Conservation (phyloP, 306 rosid species). For the Castanospermum australe region DNA sequence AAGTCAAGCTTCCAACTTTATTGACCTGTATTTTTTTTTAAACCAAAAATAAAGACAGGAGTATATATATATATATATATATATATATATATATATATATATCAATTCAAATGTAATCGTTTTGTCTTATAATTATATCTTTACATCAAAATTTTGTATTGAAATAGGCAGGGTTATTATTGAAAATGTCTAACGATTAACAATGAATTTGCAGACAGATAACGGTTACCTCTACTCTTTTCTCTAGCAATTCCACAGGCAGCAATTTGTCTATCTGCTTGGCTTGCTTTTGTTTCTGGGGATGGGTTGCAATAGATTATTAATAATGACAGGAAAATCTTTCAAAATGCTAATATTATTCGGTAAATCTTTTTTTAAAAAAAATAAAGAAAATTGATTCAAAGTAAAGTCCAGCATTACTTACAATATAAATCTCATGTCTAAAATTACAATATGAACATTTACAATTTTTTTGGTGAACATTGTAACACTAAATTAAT, state of each 20-base stretch:
- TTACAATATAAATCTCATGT: neutral
- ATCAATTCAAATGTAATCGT: too few species aligned
- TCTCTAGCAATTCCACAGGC: neutral
- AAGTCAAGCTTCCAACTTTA: neutral
- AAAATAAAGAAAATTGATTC: too few species aligned
- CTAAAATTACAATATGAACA: neutral
- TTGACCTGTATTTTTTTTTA: neutral
- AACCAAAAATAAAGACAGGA: too few species aligned
- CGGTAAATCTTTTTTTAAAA: too few species aligned
- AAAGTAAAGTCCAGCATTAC: too few species aligned
- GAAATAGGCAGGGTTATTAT: neutral
- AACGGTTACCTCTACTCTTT: neutral
- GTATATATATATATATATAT: too few species aligned
- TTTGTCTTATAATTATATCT: too few species aligned
- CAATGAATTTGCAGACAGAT: neutral
- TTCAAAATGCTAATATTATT: neutral
- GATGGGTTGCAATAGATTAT: neutral
- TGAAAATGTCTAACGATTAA: neutral
- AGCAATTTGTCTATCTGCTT: neutral
- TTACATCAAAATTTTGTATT: neutral
- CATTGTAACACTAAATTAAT: neutral
- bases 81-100: too few species aligned
- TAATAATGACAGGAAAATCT: neutral
- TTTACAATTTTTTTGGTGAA: neutral
- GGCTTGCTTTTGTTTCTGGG: conserved; percentile 1